A percentile compares a stretch with the other conserved stretches of the same genome.
phyloP scores from a whole-genome alignment of 2,329 filamentous ascomycete genomes.

The Xylariaceae sp. region DNA sequence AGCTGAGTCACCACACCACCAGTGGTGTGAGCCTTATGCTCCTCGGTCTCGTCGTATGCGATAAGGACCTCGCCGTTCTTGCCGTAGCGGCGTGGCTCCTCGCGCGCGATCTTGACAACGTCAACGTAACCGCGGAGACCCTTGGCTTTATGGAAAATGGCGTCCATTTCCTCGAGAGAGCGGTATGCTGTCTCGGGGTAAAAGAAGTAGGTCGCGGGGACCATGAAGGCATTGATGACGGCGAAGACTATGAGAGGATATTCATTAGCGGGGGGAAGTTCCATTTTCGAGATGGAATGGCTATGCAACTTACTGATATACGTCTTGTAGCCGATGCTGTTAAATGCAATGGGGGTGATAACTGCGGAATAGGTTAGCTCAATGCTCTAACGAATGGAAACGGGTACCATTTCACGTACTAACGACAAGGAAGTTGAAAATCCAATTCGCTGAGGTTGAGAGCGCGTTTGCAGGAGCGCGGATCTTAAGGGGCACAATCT shows the following conservation, averaged over 20 bases:
- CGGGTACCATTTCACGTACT: slow-evolving; percentile 26
- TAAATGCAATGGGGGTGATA: slow-evolving; percentile 57
- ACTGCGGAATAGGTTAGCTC: slow-evolving; percentile 25
- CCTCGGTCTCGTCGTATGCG: slow-evolving; percentile 39
- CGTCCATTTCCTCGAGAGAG: slow-evolving; percentile 64
- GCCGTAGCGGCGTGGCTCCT: slow-evolving; percentile 54
- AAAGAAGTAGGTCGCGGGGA: slow-evolving; percentile 57
- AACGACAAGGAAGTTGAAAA: slow-evolving; percentile 61
- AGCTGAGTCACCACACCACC: slow-evolving; percentile 6
- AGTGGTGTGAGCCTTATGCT: slow-evolving; percentile 29
- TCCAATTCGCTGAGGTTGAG: slow-evolving; percentile 49
- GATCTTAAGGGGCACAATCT: slow-evolving; percentile 50
- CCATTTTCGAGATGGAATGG: too few species aligned
- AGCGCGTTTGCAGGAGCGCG: slow-evolving; percentile 56
- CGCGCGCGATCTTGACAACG: slow-evolving; percentile 38
- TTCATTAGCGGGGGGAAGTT: too few species aligned
- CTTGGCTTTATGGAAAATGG: slow-evolving; percentile 56
- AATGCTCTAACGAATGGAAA: background rate
- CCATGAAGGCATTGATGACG: slow-evolving; percentile 59
- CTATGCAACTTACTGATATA: too few species aligned
- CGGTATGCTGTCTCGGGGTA: slow-evolving; percentile 63
- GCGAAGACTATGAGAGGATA: too few species aligned
- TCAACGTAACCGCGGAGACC: slow-evolving; percentile 39
- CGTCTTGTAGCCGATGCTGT: slow-evolving; percentile 55
- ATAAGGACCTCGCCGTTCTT: slow-evolving; percentile 57